Conservation (phyloP, 2,329 filamentous ascomycete genomes). For the Ascochyta koolunga region DNA sequence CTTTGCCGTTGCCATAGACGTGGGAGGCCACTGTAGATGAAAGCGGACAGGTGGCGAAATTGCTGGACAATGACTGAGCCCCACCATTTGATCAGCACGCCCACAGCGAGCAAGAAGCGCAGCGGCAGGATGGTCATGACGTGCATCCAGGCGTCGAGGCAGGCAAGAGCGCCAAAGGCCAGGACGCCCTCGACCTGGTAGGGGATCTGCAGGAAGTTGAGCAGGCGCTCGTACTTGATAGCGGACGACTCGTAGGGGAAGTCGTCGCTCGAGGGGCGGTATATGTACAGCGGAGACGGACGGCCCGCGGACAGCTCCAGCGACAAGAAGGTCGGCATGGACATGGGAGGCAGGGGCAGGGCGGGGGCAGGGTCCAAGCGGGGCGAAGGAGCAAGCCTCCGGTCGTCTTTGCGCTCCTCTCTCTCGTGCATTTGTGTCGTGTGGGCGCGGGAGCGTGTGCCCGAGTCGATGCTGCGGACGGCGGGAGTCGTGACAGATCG, state of each 20-base stretch:
- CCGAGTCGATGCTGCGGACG: conserved; percentile 42
- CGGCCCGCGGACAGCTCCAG: conserved; percentile 66
- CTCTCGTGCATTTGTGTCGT: conserved; percentile 39
- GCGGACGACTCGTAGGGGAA: conserved; percentile 90
- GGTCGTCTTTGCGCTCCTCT: conserved; percentile 15
- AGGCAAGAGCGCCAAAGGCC: conserved; percentile 86
- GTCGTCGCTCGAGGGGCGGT: conserved; percentile 61
- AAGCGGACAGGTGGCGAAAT: conserved; percentile 71
- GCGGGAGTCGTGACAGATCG: conserved; percentile 48
- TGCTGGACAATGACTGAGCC: conserved; percentile 73
- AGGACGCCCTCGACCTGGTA: conserved; percentile 82
- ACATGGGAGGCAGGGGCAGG: conserved; percentile 67
- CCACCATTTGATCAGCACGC: conserved; percentile 81
- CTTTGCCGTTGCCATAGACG: conserved; percentile 74
- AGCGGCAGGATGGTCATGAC: conserved; percentile 94
- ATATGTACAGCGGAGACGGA: conserved; percentile 68
- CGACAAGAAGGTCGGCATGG: conserved; percentile 69
- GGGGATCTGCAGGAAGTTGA: conserved; percentile 86
- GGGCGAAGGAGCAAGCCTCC: conserved; percentile 45
- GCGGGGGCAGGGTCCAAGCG: conserved; percentile 52
- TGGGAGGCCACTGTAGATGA: conserved; percentile 79
- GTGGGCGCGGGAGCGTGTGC: conserved; percentile 37
- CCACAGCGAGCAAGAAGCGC: conserved; percentile 80
- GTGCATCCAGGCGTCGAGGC: conserved; percentile 94
- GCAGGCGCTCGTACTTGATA: conserved; percentile 87